phyloP scores from a whole-genome alignment of 2,329 filamentous ascomycete species.

The Colletotrichum higginsianum region DNA sequence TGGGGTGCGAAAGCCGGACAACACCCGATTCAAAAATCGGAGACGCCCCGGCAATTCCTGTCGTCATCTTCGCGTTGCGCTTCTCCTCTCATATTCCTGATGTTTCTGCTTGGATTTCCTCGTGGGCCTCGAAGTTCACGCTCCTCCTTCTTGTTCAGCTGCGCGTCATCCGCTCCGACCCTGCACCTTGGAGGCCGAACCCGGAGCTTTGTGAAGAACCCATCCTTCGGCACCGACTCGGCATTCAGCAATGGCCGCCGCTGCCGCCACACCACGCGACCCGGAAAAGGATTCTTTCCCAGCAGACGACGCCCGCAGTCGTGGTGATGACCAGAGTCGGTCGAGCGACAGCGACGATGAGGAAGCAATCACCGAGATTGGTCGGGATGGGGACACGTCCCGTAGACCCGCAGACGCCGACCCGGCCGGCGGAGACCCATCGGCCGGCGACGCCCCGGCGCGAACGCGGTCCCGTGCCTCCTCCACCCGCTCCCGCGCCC shows the following conservation, averaged over 20 bases:
- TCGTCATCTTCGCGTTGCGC: conserved; percentile 25
- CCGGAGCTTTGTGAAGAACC: not conserved
- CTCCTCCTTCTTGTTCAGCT: not conserved
- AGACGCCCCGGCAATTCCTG: conserved; percentile 30
- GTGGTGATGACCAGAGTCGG: conserved; percentile 28
- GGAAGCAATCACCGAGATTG: conserved; percentile 32
- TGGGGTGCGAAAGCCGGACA: conserved; percentile 28
- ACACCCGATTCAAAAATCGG: conserved; percentile 32
- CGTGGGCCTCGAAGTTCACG: not conserved
- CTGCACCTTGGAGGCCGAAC: not conserved
- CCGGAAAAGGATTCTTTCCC: conserved; percentile 39
- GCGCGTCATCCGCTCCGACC: not conserved
- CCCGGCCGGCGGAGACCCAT: conserved; percentile 22
- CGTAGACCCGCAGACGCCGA: conserved; percentile 16
- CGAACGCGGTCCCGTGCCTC: conserved; percentile 53
- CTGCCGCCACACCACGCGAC: conserved; percentile 28
- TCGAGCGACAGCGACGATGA: conserved; percentile 31
- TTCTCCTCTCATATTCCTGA: conserved; percentile 17
- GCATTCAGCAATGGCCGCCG: conserved; percentile 14
- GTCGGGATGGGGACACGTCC: conserved; percentile 24
- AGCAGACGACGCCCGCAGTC: conserved; percentile 12
- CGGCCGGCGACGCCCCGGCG: conserved; percentile 33
- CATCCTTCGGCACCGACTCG: conserved; percentile 36
- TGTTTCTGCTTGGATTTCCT: conserved; percentile 18
- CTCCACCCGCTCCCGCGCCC: conserved; percentile 55